Conservation (phyloP, 257 asterid genomes). For the Primulina eburnea region DNA sequence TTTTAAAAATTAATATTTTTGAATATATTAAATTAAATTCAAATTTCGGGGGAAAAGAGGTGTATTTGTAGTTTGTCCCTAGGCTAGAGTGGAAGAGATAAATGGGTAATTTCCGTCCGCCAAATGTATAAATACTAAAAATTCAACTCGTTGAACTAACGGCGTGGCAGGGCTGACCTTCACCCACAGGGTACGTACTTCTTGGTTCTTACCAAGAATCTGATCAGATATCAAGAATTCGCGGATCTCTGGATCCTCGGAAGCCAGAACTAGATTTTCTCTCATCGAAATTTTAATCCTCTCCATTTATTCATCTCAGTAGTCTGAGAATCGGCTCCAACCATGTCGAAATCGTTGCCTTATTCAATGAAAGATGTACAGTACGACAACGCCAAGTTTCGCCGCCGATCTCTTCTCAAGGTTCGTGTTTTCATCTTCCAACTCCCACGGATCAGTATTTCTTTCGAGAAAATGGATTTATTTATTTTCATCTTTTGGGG, state of each 20-base stretch:
- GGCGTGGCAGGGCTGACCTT: too few relatives aligned
- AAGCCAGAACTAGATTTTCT: conserved; percentile 26
- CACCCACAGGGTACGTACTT: neutral
- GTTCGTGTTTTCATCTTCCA: conserved; percentile 31
- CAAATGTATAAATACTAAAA: too few relatives aligned
- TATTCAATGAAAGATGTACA: conserved; percentile 76
- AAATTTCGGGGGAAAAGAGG: too few relatives aligned
- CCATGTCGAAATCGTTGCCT: conserved; percentile 80
- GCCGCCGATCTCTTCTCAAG: conserved; percentile 71
- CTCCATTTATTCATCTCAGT: conserved; percentile 15
- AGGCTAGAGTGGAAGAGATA: too few relatives aligned
- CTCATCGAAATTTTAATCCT: conserved; percentile 16
- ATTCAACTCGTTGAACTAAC: too few relatives aligned
- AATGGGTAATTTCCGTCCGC: too few relatives aligned
- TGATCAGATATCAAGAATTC: conserved; percentile 13
- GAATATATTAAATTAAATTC: too few relatives aligned
- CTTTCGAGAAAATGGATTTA: neutral
- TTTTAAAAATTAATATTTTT: too few relatives aligned
- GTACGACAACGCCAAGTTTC: conserved; percentile 87
- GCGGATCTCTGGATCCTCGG: conserved; percentile 23
- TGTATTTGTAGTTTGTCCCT: too few relatives aligned
- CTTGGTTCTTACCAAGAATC: conserved; percentile 16
- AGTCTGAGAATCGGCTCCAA: conserved; percentile 21
- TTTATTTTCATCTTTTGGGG: neutral
- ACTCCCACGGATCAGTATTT: conserved; percentile 23